Conservation (phyloP, 805 yeast genomes). For the Maudiozyma bulderi region DNA sequence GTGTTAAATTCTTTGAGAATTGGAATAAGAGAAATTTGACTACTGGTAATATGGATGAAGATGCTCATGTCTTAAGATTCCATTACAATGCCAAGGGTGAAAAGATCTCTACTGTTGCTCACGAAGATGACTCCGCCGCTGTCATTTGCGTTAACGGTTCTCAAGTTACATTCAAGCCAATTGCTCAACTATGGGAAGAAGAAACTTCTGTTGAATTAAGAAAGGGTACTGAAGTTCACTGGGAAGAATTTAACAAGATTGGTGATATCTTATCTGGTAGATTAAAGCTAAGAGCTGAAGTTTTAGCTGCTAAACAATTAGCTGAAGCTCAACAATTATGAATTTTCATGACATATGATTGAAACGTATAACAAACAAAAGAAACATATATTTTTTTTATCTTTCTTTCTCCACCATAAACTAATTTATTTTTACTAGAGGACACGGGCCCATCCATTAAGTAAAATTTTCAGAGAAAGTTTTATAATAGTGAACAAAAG, state of each 20-base stretch:
- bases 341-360: conserved; percentile 1
- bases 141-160: conserved; percentile 69
- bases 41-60: conserved; percentile 25
- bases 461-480: no score
- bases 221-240: conserved; percentile 60
- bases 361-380: background rate
- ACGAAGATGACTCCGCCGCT: conserved; percentile 39
- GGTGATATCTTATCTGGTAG: conserved; percentile 71
- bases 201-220: conserved; percentile 54
- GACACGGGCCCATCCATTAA: background rate
- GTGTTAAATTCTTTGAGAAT: conserved; percentile 79
- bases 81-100: conserved; percentile 38
- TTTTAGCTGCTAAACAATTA: conserved; percentile 13
- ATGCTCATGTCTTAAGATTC: conserved; percentile 41
- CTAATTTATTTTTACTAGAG: no score
- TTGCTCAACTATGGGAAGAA: conserved; percentile 46
- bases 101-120: conserved; percentile 37
- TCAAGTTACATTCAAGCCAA: conserved; percentile 46
- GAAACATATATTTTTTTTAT: background rate
- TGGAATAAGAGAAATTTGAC: conserved; percentile 33
- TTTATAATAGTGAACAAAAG: no score
- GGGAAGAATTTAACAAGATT: conserved; percentile 50
- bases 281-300: conserved; percentile 38
- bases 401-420: background rate
- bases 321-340: conserved; percentile 2